These are phyloP conservation scores for Neonectria faginata DNA, from an alignment of 2,329 filamentous ascomycete genomes.

Conservation along the genomic window DNA sequence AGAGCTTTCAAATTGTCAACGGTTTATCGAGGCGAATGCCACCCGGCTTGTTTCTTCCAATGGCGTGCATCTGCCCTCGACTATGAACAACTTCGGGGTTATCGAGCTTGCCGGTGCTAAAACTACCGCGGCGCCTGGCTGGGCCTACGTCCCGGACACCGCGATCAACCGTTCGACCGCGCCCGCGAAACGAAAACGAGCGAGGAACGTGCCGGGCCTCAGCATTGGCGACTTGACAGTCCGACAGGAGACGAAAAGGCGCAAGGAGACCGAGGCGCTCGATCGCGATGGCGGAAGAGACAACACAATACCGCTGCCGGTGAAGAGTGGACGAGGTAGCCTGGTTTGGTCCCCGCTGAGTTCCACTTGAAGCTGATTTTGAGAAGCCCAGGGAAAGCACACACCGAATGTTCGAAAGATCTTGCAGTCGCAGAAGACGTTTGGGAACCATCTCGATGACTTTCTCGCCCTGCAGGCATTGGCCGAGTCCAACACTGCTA, in stretches of 20 bases:
- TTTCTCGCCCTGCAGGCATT: slow-evolving; percentile 74
- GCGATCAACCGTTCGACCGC: slow-evolving; percentile 68
- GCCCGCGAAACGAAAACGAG: slow-evolving; percentile 76
- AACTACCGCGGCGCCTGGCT: slow-evolving; percentile 81
- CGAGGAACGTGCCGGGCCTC: slow-evolving; percentile 65
- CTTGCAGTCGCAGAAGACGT: slow-evolving; percentile 83
- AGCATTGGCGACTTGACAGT: slow-evolving; percentile 76
- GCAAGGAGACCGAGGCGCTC: slow-evolving; percentile 84
- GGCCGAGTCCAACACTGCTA: slow-evolving; percentile 52
- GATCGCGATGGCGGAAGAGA: slow-evolving; percentile 84
- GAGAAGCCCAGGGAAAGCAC: slow-evolving; percentile 63
- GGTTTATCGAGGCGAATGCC: not conserved
- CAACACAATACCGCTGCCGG: slow-evolving; percentile 75
- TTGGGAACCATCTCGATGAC: slow-evolving; percentile 85
- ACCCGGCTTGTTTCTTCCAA: slow-evolving; percentile 10
- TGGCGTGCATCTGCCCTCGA: slow-evolving; percentile 26
- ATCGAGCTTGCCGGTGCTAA: slow-evolving; percentile 82
- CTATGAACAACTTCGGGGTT: slow-evolving; percentile 79
- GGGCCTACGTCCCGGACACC: slow-evolving; percentile 90
- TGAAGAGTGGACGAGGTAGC: slow-evolving; percentile 61
- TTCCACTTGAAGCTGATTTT: slow-evolving; percentile 16
- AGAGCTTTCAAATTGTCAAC: slow-evolving; percentile 1
- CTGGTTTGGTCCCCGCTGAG: not conserved
- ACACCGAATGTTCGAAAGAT: slow-evolving; percentile 81
- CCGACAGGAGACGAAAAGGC: slow-evolving; percentile 84